Evolutionary conservation across 441 rosid genomes (phyloP), one percentile per base, ranked within the genome.

Genomic region (Arabidopsis lyrata): DNA sequence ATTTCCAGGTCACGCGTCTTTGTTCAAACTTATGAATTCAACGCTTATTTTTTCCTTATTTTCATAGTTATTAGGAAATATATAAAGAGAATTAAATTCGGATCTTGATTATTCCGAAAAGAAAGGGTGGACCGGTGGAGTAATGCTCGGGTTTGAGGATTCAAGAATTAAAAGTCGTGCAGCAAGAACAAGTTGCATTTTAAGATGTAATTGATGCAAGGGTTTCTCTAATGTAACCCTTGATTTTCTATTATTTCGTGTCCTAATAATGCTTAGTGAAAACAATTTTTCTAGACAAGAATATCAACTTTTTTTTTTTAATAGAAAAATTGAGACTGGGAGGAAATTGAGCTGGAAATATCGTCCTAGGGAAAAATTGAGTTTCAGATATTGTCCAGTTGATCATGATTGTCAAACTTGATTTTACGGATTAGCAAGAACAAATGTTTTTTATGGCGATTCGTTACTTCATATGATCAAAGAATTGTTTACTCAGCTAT

Each of bases 1-100:
- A 76, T 44, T 44, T 54, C 49, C 52, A 62, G 31, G 59, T 76
- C 74, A 77, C 65, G 81, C 65, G 81, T 77, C 77, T 66, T 53
- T 62, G 70, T 67, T 77, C 80, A 77, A 72, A 66, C 52, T 13
- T 8, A 20, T 52, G 73, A 71, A 69, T 44, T 55, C 14, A 3
- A 38, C 5, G 45, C 70, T 14, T 63, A 14, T 16, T 5, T 20
- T n/a, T 13, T 22, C 45, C 22, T 53, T 42, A 44, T 29, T 58
- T 66, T 66, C 61, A 15, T 55, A 39, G 38, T 42, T 27, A 29
- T 29, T 29, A 29, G 31, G 4, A 49, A 52, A 1, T 6, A 54
- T 27, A 54, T 12, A 42, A 10, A 41, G 36, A 20, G 14, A 35
- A 9, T 22, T 54, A 5, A 64, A 5, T 12, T 44, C 20, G 32